Conservation (phyloP, 768 basidiomycete species). For the Mycena indigotica region DNA sequence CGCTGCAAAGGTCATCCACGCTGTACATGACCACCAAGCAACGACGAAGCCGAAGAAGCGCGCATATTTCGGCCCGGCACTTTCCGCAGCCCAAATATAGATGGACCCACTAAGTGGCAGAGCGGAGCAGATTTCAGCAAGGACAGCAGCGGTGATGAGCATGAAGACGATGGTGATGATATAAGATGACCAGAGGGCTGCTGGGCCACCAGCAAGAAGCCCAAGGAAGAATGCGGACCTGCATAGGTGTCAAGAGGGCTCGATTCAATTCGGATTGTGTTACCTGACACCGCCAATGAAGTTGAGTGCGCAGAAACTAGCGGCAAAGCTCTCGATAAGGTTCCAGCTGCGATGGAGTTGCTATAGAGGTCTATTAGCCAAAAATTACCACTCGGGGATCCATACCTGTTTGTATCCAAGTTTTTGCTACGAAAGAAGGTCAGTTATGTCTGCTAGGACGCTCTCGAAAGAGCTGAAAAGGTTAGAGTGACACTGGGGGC, state of each 20-base stretch:
- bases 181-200: conserved; percentile 87
- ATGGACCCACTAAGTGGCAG: conserved; percentile 88
- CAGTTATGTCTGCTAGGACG: conserved; percentile 45
- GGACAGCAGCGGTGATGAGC: conserved; percentile 82
- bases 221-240: conserved; percentile 83
- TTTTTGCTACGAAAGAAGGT: conserved; percentile 57
- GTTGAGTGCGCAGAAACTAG: conserved; percentile 86
- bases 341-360: conserved; percentile 87
- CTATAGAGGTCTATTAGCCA: conserved; percentile 40
- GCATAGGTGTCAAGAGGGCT: conserved; percentile 1
- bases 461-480: conserved; percentile 44
- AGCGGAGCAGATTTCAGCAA: conserved; percentile 91
- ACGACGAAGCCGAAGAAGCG: conserved; percentile 88
- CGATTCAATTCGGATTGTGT: background rate
- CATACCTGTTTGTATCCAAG: conserved; percentile 82
- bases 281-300: conserved; percentile 88
- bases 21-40: conserved; percentile 92
- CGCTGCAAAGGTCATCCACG: conserved; percentile 95
- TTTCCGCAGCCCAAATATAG: conserved; percentile 94
- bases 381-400: conserved; percentile 2
- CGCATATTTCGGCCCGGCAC: conserved; percentile 84
- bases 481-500: conserved; percentile 71
- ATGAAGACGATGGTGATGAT: conserved; percentile 82
- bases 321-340: conserved; percentile 81
- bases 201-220: conserved; percentile 82